These are phyloP conservation scores for Saturnispora sekii DNA, from an alignment of 805 yeast species.

Conservation along the genomic window DNA sequence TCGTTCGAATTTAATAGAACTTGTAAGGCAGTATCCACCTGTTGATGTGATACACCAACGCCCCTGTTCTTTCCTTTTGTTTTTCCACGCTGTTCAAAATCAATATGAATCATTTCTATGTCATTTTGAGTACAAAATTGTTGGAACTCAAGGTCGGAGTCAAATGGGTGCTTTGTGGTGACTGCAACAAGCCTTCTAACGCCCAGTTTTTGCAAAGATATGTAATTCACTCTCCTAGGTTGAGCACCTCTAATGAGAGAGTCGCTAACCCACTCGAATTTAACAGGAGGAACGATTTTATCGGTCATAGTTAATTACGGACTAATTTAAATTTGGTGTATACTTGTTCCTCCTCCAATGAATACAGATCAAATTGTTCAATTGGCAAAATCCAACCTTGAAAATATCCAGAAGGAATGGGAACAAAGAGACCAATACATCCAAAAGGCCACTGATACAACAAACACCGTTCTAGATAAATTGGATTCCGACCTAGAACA, in stretches of 20 bases:
- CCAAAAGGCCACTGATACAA: background rate
- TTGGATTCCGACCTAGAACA: constrained; percentile 5
- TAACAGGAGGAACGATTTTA: constrained; percentile 58
- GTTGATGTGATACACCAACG: constrained; percentile 65
- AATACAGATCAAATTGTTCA: background rate
- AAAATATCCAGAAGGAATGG: constrained; percentile 1
- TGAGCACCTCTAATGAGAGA: constrained; percentile 75
- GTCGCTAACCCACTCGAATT: constrained; percentile 64
- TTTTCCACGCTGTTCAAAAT: constrained; percentile 45
- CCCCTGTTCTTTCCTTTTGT: constrained; percentile 78
- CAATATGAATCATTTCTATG: constrained; percentile 62
- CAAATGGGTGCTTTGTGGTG: constrained; percentile 64
- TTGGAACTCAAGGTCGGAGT: constrained; percentile 36
- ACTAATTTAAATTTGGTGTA: background rate
- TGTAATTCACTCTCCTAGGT: constrained; percentile 66
- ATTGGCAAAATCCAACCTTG: constrained; percentile 6
- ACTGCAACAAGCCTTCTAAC: constrained; percentile 68
- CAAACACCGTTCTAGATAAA: constrained; percentile 2
- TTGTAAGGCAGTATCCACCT: constrained; percentile 51
- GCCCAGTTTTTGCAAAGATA: constrained; percentile 55
- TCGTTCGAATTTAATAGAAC: constrained; percentile 46
- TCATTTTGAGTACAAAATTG: constrained; percentile 43
- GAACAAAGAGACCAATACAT: constrained; percentile 1
- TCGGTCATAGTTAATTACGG: background rate
- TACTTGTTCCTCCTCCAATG: background rate